Percentiles rank a stretch among this genome's conserved stretches.
Conservation (phyloP, 1,139 yeast species). For the Nakaseomyces nivariensis region DNA sequence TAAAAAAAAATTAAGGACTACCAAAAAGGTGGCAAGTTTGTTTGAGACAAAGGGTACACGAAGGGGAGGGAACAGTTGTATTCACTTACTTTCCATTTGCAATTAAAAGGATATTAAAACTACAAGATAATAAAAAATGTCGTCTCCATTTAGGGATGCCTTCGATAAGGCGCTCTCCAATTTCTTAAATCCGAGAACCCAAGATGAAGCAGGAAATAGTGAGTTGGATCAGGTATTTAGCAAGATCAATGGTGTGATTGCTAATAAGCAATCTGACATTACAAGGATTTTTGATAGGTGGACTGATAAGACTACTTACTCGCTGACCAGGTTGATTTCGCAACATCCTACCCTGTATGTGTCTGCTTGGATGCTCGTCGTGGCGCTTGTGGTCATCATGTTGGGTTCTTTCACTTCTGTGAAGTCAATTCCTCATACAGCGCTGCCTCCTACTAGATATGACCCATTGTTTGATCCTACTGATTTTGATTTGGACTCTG, state of each 20-base stretch:
- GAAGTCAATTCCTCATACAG: conserved; percentile 19
- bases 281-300: conserved; percentile 1
- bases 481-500: conserved; percentile 17
- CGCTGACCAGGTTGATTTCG: not conserved
- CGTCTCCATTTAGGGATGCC: conserved; percentile 2
- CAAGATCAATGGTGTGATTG: not conserved
- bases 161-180: not conserved
- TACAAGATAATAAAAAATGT: not conserved
- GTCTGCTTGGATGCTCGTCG: not conserved
- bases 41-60: not conserved
- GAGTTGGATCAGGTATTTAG: not conserved
- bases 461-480: conserved; percentile 21
- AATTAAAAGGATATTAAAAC: too few species aligned
- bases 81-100: too few species aligned
- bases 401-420: conserved; percentile 18
- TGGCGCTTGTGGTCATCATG: conserved; percentile 5
- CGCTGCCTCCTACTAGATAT: conserved; percentile 19
- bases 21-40: too few species aligned
- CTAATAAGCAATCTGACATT: not conserved
- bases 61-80: too few species aligned
- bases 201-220: not conserved
- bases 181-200: not conserved
- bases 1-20: not conserved
- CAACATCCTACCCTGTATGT: not conserved
- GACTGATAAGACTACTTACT: not conserved